These are phyloP conservation scores for Candida suzukii DNA, from an alignment of 805 yeast species.

Conservation along the genomic window DNA sequence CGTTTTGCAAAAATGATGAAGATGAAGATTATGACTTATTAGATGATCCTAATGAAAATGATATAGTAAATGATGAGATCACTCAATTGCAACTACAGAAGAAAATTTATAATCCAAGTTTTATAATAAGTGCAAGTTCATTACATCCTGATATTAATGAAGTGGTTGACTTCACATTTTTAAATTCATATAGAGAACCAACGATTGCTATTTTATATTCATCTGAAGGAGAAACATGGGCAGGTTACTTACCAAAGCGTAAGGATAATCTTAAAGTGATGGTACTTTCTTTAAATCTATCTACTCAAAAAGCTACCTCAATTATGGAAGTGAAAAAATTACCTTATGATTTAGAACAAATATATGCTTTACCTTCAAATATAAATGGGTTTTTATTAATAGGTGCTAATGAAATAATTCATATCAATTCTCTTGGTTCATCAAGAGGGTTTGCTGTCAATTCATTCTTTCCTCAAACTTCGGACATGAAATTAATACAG, in stretches of 20 bases:
- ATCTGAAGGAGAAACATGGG: conserved; percentile 51
- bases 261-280: conserved; percentile 58
- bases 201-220: conserved; percentile 39
- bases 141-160: conserved; percentile 52
- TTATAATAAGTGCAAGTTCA: conserved; percentile 47
- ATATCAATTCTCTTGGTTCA: conserved; percentile 74
- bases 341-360: conserved; percentile 65
- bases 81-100: conserved; percentile 7
- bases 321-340: conserved; percentile 58
- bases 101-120: conserved; percentile 43
- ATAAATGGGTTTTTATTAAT: conserved; percentile 61
- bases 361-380: conserved; percentile 60
- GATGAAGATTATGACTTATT: conserved; percentile 30
- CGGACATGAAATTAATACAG: conserved; percentile 29
- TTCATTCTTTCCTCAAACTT: conserved; percentile 35
- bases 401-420: conserved; percentile 73
- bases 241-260: conserved; percentile 56
- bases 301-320: conserved; percentile 50
- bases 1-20: conserved; percentile 42
- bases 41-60: conserved; percentile 5
- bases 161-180: conserved; percentile 64
- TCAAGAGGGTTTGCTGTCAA: conserved; percentile 58
- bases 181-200: conserved; percentile 74
- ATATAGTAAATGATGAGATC: conserved; percentile 4
- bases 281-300: conserved; percentile 63